Evolutionary conservation across 176 grass and related monocot species (phyloP).

Genomic region (bread wheat (Triticum aestivum)): DNA sequence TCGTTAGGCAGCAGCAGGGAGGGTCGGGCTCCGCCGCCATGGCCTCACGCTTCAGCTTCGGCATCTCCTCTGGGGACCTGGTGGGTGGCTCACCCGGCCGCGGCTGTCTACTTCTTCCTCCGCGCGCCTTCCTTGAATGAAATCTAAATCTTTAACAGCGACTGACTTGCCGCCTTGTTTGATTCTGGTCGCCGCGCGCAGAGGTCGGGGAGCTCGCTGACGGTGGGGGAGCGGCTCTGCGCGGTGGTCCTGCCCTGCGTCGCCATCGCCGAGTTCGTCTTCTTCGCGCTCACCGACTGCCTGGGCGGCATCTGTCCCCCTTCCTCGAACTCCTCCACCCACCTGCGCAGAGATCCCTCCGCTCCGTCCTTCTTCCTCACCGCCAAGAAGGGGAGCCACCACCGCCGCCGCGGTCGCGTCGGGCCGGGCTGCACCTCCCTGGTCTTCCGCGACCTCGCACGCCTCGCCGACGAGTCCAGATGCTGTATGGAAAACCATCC

Average conservation of each 20-base stretch:
- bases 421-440: background rate
- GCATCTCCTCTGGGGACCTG: constrained; percentile 21
- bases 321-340: background rate
- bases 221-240: constrained; percentile 73
- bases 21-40: background rate
- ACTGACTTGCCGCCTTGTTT: background rate
- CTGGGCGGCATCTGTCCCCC: constrained; percentile 39
- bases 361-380: background rate
- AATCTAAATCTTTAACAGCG: background rate
- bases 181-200: constrained; percentile 2
- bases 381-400: background rate
- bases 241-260: constrained; percentile 50
- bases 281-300: constrained; percentile 63
- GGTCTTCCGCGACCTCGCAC: constrained; percentile 38
- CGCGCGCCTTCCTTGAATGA: background rate
- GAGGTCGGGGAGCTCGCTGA: constrained; percentile 56
- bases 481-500: constrained; percentile 43
- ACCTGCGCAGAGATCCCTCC: background rate
- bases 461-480: constrained; percentile 64
- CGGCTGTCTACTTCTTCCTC: too few relatives aligned
- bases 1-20: background rate
- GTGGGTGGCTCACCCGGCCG: background rate
- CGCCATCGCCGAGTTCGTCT: constrained; percentile 45
- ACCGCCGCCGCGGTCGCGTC: background rate
- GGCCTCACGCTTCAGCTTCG: constrained; percentile 31